Base-by-base conservation (phyloP, 805 yeast species). In the Zygoascus ofunaensis region DNA sequence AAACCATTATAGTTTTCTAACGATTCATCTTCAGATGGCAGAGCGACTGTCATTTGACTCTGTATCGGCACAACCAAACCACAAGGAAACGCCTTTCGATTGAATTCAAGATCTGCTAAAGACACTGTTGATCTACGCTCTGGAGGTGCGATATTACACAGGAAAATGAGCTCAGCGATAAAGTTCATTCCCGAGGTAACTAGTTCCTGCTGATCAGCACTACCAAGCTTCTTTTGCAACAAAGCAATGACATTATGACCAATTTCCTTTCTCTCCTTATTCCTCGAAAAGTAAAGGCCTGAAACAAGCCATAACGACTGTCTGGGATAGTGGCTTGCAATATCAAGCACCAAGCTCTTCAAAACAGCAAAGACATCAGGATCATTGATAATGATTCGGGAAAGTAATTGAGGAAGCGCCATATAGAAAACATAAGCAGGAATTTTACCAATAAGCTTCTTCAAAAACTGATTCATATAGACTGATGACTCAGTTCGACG, bases 251-350 rank as follows among this genome's bases (percentile, higher is more conserved):
- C 71, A 26, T 62, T 62, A 21, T 60, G 63, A 12, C 80, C 84
- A 42, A 70, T 62, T 15, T 58, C 53, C 14, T 38, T 34, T 51
- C 86, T 65, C 14, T 68, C 70, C 10, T 61, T 49, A 21, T 71
- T 69, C 1, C 64, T 67, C 0, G 95, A 85, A 44, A 80, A 78
- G 3, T 72, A 65, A 50, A 85, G 80, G 0, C 90, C 80, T 34
- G 83, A 66, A 1, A 85, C 77, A 8, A 82, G 77, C 94, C 97
- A 92, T n/a, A 92, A 65, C 18, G 89, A 77, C 49, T 86, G 90
- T 15, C 76, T 73, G 0, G 97, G 95, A 58, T 87, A 92, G 20
- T 74, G 69, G 24, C 65, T 63, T 0, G 82, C 70, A 10, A 90
- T 70, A 12, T 69, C 63, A 12, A 73, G 64, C 8, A 89, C 65